Evolutionary conservation across 148 eudicot species (phyloP), one percentile per base, ranked within the genome.

Genomic region (Rhododendron kiyosumense): DNA sequence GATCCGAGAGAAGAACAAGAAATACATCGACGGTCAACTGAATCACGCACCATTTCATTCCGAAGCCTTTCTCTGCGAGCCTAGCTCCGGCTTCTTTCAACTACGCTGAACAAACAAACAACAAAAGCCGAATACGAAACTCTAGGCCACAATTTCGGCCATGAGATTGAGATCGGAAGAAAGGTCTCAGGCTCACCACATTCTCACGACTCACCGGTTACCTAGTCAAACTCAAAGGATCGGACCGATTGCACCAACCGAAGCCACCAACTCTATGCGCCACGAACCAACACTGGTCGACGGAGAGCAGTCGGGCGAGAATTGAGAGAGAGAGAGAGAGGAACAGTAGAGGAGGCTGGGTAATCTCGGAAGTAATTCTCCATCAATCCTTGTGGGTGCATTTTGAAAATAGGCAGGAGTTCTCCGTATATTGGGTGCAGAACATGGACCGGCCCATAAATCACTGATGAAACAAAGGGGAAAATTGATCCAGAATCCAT

Each of bases 31-130:
- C 71, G 9, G 49, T 26, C 26, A 9, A 5, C 79, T 24, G 51
- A 51, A 63, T 30, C 28, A 32, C 87, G 34, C 87, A 95, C 98
- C 97, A 96, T 96, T 92, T 94, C 97, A 94, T 94, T 85, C 88
- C 98, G 88, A 74, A 87, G 88, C 43, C n/a, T 86, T 81, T 81
- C 85, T 83, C 86, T 52, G 61, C 4, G 78, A 38, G 82, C 26
- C 92, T n/a, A n/a, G n/a, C n/a, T 89, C 95, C 96, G 96, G 89
- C 90, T 88, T 93, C 89, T 61, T 86, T 84, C 71, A 7, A 54
- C 85, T 79, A 85, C 74, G 38, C 65, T 65, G 7, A 84, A 38
- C 28, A 65, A 67, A 46, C 26, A 18, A 32, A 78, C 5, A 46
- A 26, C 71, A 73, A 71, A 83, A 43, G 78, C 77, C 86, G 61